Base-by-base conservation (phyloP, 305 asterid genomes). In the Petunia hybrid region DNA sequence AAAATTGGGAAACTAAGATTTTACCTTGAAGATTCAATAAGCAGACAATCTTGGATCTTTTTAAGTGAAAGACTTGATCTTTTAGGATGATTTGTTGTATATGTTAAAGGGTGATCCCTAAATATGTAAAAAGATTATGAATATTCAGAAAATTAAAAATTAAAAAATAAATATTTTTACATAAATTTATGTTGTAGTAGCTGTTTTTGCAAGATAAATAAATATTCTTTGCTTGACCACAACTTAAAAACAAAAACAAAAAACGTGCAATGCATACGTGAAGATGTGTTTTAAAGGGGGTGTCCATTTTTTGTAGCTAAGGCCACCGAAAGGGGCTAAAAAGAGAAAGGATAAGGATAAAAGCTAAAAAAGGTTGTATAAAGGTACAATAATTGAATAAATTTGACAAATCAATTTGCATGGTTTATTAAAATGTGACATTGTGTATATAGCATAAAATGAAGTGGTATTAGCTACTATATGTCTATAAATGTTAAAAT, bases 21-120 rank as follows among this genome's bases (percentile, higher is more conserved):
- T 66, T 38, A 69, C 91, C 92, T 86, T 86, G 63, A 77, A 59
- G 85, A 83, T 80, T 84, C 87, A 80, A 77, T 75, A 77, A 57
- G 59, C 76, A 35, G 39, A 45, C 69, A 80, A 48, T 69, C 69
- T 76, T 59, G 57, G 80, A 68, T 68, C 80, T 81, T 81, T 62
- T 40, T 62, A 45, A 42, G 59, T 5, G 61, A 78, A 60, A 83
- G 71, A 55, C 40, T 57, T 69, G 81, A 73, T 85, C 79, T 39
- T 56, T 78, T 84, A 83, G 46, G 43, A 79, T 40, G 81, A 74
- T 75, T 77, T 68, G 40, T 73, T 78, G 6, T 67, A 43, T 66
- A 8, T 81, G 16, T 73, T 41, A 48, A 76, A 82, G 70, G 76
- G 71, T 70, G 88, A 86, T 86, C 84, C 82, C 84, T 79, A 31